These are phyloP conservation scores for Aspergillus sp. DNA, from an alignment of 2,329 filamentous ascomycete genomes.

Conservation along the genomic window DNA sequence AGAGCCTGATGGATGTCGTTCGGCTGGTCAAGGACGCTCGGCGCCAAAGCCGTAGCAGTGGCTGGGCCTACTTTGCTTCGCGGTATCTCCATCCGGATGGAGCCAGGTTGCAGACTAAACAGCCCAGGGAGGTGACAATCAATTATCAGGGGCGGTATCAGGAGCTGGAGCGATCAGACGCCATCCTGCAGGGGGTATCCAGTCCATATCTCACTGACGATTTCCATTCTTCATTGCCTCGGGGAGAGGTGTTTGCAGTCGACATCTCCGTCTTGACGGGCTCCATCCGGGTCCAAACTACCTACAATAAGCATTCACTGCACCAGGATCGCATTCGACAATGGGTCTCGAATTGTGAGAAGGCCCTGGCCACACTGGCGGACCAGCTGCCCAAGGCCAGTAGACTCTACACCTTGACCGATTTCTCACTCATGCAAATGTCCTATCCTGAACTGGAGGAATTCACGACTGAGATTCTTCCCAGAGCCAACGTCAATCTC, in stretches of 20 bases:
- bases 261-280: background rate
- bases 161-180: background rate
- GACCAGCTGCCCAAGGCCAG: background rate
- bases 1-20: background rate
- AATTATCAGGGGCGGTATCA: background rate
- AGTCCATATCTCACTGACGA: background rate
- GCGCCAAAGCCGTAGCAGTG: background rate
- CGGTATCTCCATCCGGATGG: background rate
- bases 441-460: background rate
- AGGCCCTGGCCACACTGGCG: background rate
- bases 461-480: background rate
- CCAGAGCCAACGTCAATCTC: background rate
- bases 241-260: background rate
- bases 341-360: background rate
- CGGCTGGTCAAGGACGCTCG: background rate
- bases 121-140: background rate
- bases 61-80: background rate
- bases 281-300: background rate
- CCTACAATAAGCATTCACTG: background rate
- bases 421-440: background rate
- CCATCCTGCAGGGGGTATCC: background rate
- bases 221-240: background rate
- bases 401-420: background rate
- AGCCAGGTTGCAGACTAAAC: background rate
- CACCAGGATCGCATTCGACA: background rate